Evolutionary conservation across 176 grass and related monocot genomes (phyloP), one percentile per base, ranked within the genome.

Genomic region (Melocanna baccifera): DNA sequence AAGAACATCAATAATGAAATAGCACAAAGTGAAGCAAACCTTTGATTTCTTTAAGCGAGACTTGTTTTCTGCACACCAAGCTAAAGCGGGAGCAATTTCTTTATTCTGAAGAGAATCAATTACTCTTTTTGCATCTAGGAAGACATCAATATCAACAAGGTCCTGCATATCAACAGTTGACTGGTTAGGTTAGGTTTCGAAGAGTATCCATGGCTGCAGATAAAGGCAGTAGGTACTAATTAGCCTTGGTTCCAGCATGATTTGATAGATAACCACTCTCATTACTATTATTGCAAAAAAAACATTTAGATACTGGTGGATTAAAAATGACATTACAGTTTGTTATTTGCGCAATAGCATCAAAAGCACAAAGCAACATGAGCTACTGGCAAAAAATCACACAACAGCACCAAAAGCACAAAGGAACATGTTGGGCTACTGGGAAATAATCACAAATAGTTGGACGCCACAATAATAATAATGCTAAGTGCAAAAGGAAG

Each of bases 1-100:
- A 71, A 64, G 36, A 55, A 78, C 39, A 62, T 18, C 23, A 39
- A 79, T 68, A 19, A 42, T 34, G 15, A 61, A 62, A 59, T 22
- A 30, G 6, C 20, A 78, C 18, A 73, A 15, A 67, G 11, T 30
- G 28, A 77, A 65, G 64, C 14, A 70, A 86, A 99, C 96, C 96
- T 99, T 99, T 19, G 93, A 92, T 87, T 99, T 99, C 91, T 99
- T 99, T 84, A 99, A 82, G 42, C 93, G 89, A 22, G 93, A 92
- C 80, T 94, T 99, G 81, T 99, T 99, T 90, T 99, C 97, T 45
- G 97, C 90, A 92, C 91, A 99, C 93, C 97, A 99, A 61, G 88
- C 86, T 75, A 99, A 84, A 88, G 93, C 97, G 82, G 86, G 91
- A 88, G 78, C 64, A 29, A 92, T 89, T 84, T 99, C 94, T 76